Percentiles rank a stretch among this genome's conserved stretches.
phyloP scores from a whole-genome alignment of 2,329 filamentous ascomycete genomes.

The Alternaria conjuncta region DNA sequence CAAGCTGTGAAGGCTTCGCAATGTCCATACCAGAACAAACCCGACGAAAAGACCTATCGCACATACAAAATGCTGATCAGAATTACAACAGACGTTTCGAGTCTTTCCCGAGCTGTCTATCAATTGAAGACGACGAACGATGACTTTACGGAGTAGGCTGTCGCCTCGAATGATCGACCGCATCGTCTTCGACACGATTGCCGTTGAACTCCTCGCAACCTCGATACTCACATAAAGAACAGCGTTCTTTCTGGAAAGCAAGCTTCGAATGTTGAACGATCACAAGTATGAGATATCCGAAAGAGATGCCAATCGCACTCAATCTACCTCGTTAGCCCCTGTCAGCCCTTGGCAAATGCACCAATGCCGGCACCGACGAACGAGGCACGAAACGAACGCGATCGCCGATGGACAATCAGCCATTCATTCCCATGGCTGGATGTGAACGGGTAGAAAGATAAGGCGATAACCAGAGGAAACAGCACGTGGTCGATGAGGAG shows the following conservation, averaged over 20 bases:
- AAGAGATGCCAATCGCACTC: not conserved
- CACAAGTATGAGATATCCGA: not conserved
- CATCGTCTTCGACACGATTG: not conserved
- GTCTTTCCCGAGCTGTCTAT: not conserved
- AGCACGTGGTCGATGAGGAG: not conserved
- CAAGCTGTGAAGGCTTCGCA: not conserved
- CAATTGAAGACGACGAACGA: no score
- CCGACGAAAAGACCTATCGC: not conserved
- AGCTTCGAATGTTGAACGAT: no score
- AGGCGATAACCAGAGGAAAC: not conserved
- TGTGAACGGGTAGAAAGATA: accelerated
- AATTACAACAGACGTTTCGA: not conserved
- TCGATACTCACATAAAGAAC: not conserved
- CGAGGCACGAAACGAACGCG: not conserved
- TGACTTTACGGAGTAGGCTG: not conserved
- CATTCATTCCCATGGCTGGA: not conserved
- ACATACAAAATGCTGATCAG: not conserved
- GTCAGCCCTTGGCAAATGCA: not conserved
- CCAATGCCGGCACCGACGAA: accelerated
- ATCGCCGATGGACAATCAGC: not conserved
- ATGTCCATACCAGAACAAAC: not conserved
- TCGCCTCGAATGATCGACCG: not conserved
- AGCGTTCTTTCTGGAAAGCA: not conserved
- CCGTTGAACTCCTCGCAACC: not conserved
- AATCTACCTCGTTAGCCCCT: not conserved